Base-by-base conservation (phyloP, 441 rosid genomes). In the Rhodomyrtus psidioides region DNA sequence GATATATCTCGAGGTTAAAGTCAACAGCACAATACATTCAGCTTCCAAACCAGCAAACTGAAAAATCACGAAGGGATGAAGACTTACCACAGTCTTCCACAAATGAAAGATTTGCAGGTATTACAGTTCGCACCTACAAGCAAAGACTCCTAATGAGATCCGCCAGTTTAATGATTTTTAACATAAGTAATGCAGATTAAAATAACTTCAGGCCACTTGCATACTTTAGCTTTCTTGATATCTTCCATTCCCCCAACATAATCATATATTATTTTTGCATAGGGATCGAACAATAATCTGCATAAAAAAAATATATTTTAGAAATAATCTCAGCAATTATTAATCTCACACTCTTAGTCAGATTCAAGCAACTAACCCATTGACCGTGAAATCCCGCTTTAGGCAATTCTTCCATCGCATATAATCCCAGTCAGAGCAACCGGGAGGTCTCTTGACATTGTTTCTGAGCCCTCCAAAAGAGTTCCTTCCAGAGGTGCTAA, bases 211-310 rank as follows among this genome's bases (percentile, higher is more conserved):
- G 84, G 75, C 17, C 86, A 93, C 92, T 90, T 92, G 90, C 98
- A 91, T 96, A 96, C 99, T 94, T 93, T 94, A 91, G 98, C 95
- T 89, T 92, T 95, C 93, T 86, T 91, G 81, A 97, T 89, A 89
- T 97, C 99, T 90, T 95, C 94, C 62, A 95, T 91, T 86, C 99
- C 99, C 91, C 95, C 98, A 56, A 91, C 86, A 88, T 97, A 96
- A 89, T 96, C 98, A 83, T 97, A 95, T 85, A 96, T 89, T 42
- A 94, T 89, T 90, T 91, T 93, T 57, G 91, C 92, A 93, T 89
- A 97, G 74, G 99, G 99, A 92, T 97, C 99, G 89, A 94, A 95
- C 94, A 96, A 90, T 92, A 97, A 91, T 88, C 99, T 97, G 93
- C 89, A 91, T 39, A 87, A 87, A 88, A 82, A 65, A 86, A 62